Conservation (phyloP, 495 filamentous ascomycete genomes). For the Sporormia fimetaria region DNA sequence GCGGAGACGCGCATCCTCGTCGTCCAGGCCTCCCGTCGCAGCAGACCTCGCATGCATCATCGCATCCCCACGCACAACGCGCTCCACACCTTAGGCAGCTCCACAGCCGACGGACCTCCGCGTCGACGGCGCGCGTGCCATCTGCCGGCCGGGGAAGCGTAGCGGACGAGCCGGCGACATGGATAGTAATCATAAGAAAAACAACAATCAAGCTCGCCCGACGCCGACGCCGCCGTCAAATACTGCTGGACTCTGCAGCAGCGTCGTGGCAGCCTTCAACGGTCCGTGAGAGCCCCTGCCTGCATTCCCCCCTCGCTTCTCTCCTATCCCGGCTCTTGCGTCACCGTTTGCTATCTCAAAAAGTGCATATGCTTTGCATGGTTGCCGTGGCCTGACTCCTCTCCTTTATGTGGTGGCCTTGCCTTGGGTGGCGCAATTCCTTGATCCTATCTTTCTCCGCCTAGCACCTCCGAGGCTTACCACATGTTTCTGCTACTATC, state of each 20-base stretch:
- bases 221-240: constrained; percentile 35
- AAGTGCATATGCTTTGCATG: too few species aligned
- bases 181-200: constrained; percentile 35
- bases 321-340: not conserved
- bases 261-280: constrained; percentile 66
- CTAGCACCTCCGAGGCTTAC: too few species aligned
- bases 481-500: not conserved
- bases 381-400: too few species aligned
- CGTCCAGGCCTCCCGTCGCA: too few species aligned
- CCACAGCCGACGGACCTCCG: constrained; percentile 1
- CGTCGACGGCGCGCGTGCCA: constrained; percentile 8
- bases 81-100: not conserved
- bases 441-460: too few species aligned
- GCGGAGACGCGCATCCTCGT: too few species aligned
- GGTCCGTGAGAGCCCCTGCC: constrained; percentile 42
- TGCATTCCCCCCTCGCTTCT: constrained; percentile 5
- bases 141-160: constrained; percentile 9
- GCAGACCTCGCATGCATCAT: too few species aligned
- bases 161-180: constrained; percentile 15
- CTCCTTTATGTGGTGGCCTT: too few species aligned
- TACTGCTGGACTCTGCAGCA: constrained; percentile 63
- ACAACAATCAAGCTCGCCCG: constrained; percentile 38
- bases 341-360: not conserved
- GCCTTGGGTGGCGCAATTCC: too few species aligned
- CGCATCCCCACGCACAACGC: too few species aligned